A percentile compares a stretch with the other conserved stretches of the same genome.
Evolutionary conservation across 768 basidiomycete genomes (phyloP).

Genomic region (Clavulina sp.): DNA sequence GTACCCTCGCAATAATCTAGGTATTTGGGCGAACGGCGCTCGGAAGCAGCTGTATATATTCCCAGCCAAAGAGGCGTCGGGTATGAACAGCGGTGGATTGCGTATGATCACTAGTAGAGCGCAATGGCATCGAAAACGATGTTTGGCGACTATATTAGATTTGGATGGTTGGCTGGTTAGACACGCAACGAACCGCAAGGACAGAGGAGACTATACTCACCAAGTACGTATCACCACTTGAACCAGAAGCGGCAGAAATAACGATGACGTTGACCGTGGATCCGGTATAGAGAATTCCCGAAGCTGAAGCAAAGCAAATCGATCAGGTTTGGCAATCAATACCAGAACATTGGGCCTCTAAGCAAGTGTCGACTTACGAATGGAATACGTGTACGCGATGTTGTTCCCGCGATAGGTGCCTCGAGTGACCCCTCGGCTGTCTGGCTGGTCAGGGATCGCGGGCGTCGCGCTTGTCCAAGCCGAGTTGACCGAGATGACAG

Average conservation of each 20-base stretch:
- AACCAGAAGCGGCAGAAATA: constrained; percentile 6
- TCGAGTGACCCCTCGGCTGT: constrained; percentile 33
- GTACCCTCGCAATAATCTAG: too few relatives aligned
- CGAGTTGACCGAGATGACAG: constrained; percentile 29
- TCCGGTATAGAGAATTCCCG: neutral
- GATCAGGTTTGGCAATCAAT: constrained; percentile 28
- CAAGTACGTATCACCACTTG: constrained; percentile 28
- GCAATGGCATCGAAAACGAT: constrained; percentile 16
- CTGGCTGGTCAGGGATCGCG: constrained; percentile 20
- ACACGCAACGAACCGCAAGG: too few relatives aligned
- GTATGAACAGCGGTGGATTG: too few relatives aligned
- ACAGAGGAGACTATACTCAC: too few relatives aligned
- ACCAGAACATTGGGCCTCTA: constrained; percentile 27
- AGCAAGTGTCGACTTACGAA: constrained; percentile 22
- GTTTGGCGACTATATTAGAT: constrained; percentile 31
- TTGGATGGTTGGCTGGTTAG: too few relatives aligned
- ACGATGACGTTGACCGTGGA: too few relatives aligned
- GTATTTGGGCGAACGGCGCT: too few relatives aligned
- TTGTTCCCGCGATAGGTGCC: constrained; percentile 31
- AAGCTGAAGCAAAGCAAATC: neutral
- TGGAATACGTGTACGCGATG: constrained; percentile 4
- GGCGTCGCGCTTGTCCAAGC: constrained; percentile 28
- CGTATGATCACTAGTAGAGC: neutral
- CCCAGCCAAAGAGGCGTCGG: too few relatives aligned
- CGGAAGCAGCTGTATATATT: too few relatives aligned